Evolutionary conservation across 1,284 basidiomycete genomes (phyloP).

Genomic region (Puccinia coronata): DNA sequence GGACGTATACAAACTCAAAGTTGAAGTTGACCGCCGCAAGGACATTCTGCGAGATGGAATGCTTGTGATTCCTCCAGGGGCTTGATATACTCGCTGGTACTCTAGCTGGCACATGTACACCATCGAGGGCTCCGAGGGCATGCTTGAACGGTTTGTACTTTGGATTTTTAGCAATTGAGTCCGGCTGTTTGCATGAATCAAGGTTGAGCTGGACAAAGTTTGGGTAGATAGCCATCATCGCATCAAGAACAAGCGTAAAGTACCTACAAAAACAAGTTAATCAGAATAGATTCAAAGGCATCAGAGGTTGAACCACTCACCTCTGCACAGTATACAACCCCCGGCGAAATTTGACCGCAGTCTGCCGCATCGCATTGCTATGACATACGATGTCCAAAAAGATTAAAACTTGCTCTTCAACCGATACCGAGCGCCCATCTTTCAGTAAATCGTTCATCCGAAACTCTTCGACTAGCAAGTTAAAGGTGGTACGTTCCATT

Average conservation of each 20-base stretch:
- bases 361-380: too few species aligned
- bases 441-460: too few species aligned
- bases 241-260: neutral
- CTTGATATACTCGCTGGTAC: neutral
- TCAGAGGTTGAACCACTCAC: too few species aligned
- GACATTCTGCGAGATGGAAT: neutral
- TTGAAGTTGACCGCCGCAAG: constrained; percentile 5
- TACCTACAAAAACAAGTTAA: neutral
- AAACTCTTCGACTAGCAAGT: too few species aligned
- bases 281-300: too few species aligned
- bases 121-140: neutral
- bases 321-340: too few species aligned
- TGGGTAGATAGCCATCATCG: neutral
- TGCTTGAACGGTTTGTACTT: neutral
- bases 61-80: neutral
- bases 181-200: neutral
- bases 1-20: constrained; percentile 13
- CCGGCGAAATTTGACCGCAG: too few species aligned
- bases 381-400: too few species aligned
- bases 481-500: too few species aligned
- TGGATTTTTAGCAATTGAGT: neutral
- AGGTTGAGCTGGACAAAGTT: neutral
- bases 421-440: too few species aligned
- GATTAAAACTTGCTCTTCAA: too few species aligned
- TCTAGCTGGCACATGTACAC: neutral